phyloP scores from a whole-genome alignment of 352 stramenopile species.

The Globisporangium polare region DNA sequence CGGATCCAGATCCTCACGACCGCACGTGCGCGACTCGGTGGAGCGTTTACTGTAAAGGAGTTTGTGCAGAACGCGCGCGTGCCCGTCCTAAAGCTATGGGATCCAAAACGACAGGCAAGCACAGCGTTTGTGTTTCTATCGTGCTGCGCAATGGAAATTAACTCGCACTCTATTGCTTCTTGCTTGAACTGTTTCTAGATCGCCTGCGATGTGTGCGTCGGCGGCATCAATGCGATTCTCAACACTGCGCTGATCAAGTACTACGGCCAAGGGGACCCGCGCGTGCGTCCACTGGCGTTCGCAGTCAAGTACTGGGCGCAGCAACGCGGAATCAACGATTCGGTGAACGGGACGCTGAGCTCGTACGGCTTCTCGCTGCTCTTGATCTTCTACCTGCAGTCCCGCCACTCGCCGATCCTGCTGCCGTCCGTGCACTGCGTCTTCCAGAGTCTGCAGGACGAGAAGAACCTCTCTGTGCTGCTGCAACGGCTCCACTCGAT shows the following conservation, averaged over 20 bases:
- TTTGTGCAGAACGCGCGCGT: slow-evolving; percentile 74
- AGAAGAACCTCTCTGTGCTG: slow-evolving; percentile 89
- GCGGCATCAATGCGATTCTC: slow-evolving; percentile 60
- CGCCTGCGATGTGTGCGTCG: slow-evolving; percentile 71
- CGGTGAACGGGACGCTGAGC: slow-evolving; percentile 94
- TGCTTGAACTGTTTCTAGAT: slow-evolving; percentile 22
- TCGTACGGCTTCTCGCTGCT: slow-evolving; percentile 98
- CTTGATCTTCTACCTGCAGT: slow-evolving; percentile 96
- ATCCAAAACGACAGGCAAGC: slow-evolving; percentile 42
- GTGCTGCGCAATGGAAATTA: not conserved
- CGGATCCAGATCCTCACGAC: slow-evolving; percentile 51
- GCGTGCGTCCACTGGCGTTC: slow-evolving; percentile 91
- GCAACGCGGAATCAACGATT: slow-evolving; percentile 95
- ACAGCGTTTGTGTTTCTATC: not conserved
- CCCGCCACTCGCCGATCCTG: slow-evolving; percentile 42
- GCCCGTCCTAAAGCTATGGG: slow-evolving; percentile 78
- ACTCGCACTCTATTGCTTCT: not conserved
- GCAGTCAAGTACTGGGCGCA: slow-evolving; percentile 98
- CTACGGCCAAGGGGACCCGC: slow-evolving; percentile 66
- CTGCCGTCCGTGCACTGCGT: slow-evolving; percentile 39
- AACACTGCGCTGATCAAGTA: slow-evolving; percentile 80
- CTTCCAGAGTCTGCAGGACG: slow-evolving; percentile 69
- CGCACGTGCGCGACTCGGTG: slow-evolving; percentile 35
- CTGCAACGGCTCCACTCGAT: slow-evolving; percentile 73
- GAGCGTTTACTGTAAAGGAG: slow-evolving; percentile 56